A percentile compares a stretch with the other conserved stretches of the same genome.
phyloP scores from a whole-genome alignment of 140 eudicot genomes.

The Cichorium intybus region DNA sequence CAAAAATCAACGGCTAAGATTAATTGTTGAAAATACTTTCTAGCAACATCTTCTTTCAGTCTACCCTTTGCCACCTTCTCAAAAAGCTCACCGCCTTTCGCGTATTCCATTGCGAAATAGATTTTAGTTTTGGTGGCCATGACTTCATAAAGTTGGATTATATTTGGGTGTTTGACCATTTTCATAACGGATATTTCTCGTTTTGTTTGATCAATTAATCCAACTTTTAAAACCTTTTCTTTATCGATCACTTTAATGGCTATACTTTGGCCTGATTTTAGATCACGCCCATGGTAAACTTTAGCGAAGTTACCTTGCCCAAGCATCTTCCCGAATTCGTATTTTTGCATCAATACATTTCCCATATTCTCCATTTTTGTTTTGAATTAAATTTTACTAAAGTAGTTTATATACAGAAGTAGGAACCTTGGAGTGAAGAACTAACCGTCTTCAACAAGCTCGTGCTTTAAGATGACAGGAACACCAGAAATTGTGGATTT shows the following conservation, averaged over 20 bases:
- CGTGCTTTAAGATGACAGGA: slow-evolving; percentile 41
- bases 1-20: slow-evolving; percentile 59
- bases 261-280: slow-evolving; percentile 47
- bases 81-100: slow-evolving; percentile 78
- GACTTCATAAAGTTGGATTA: slow-evolving; percentile 62
- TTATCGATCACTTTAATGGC: slow-evolving; percentile 74
- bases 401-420: slow-evolving; percentile 20
- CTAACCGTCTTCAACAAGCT: slow-evolving; percentile 66
- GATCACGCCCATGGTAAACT: slow-evolving; percentile 59
- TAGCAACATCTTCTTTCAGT: slow-evolving; percentile 57
- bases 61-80: slow-evolving; percentile 61
- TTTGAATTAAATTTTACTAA: not conserved
- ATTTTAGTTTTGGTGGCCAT: slow-evolving; percentile 75
- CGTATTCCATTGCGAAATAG: slow-evolving; percentile 62
- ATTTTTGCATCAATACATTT: slow-evolving; percentile 58
- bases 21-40: slow-evolving; percentile 62
- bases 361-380: slow-evolving; percentile 44
- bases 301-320: slow-evolving; percentile 80
- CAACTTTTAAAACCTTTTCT: slow-evolving; percentile 58
- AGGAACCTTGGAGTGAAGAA: slow-evolving; percentile 22
- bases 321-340: slow-evolving; percentile 62
- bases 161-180: slow-evolving; percentile 52
- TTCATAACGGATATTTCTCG: slow-evolving; percentile 71
- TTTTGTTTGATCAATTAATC: slow-evolving; percentile 66
- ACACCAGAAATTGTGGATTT: slow-evolving; percentile 20